Percentiles rank a stretch among this genome's conserved stretches.
Conservation (phyloP, 805 yeast genomes). For the Pichia phayaonensis region DNA sequence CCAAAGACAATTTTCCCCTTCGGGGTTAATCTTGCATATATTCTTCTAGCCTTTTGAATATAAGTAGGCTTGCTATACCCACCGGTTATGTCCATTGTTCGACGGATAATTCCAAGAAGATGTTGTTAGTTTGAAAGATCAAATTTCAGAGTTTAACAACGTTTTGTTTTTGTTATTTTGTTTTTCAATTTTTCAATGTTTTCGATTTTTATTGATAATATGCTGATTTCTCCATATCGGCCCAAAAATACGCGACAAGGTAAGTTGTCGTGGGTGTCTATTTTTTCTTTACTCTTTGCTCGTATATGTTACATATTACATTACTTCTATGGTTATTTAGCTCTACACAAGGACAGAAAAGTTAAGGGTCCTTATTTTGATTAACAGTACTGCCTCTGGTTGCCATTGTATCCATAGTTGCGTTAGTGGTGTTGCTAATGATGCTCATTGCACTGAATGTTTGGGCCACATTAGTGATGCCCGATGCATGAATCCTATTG, state of each 20-base stretch:
- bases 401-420: background rate
- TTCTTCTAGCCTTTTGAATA: background rate
- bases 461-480: constrained; percentile 12
- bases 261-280: background rate
- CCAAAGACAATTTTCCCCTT: constrained; percentile 9
- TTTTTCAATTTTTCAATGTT: background rate
- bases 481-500: background rate
- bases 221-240: background rate
- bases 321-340: background rate
- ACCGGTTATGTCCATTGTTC: constrained; percentile 3
- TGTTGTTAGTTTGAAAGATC: background rate
- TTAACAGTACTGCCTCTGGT: background rate
- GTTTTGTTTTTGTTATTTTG: background rate
- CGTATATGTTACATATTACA: background rate
- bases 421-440: background rate
- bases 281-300: background rate
- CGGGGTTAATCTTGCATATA: constrained; percentile 6
- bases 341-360: background rate
- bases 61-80: background rate
- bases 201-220: no score
- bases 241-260: background rate
- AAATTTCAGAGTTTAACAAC: no score
- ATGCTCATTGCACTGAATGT: constrained; percentile 13
- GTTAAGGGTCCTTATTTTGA: background rate
- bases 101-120: background rate